Evolutionary conservation across 1,284 basidiomycete species (phyloP).

Genomic region (Cutaneotrichosporon spelunceum): DNA sequence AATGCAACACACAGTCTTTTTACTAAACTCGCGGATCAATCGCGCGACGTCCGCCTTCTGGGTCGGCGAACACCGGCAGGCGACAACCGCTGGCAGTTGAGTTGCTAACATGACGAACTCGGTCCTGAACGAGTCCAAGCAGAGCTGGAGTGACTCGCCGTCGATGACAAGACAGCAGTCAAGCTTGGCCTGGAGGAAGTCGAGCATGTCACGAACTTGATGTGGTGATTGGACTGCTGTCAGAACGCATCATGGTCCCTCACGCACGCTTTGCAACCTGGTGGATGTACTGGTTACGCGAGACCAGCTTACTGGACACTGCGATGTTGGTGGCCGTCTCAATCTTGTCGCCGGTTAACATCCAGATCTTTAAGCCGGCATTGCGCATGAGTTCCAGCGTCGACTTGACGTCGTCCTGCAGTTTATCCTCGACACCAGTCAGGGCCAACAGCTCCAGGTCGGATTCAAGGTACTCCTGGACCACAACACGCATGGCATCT

Average conservation of each 20-base stretch:
- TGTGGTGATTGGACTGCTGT: slow-evolving; percentile 72
- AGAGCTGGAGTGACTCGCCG: slow-evolving; percentile 92
- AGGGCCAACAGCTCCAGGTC: slow-evolving; percentile 89
- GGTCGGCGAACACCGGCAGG: slow-evolving; percentile 96
- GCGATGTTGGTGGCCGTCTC: slow-evolving; percentile 99
- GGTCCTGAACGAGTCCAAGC: slow-evolving; percentile 79
- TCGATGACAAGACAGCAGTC: slow-evolving; percentile 99
- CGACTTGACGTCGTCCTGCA: slow-evolving; percentile 93
- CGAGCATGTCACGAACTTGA: slow-evolving; percentile 81
- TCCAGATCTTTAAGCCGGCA: slow-evolving; percentile 99
- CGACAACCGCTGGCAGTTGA: slow-evolving; percentile 92
- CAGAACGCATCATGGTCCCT: not conserved
- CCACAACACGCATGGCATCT: slow-evolving; percentile 72
- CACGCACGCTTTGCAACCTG: slow-evolving; percentile 85
- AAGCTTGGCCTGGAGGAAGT: slow-evolving; percentile 88
- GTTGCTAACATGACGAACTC: slow-evolving; percentile 96
- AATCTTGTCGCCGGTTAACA: slow-evolving; percentile 99
- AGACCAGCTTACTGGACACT: slow-evolving; percentile 93
- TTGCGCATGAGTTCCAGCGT: slow-evolving; percentile 91
- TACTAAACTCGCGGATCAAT: slow-evolving; percentile 82
- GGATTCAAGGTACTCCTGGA: slow-evolving; percentile 73
- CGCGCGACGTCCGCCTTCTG: slow-evolving; percentile 97
- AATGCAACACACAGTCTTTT: slow-evolving; percentile 95
- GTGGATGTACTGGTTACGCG: slow-evolving; percentile 95
- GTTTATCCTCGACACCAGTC: slow-evolving; percentile 97